Conservation (phyloP, 345 rosid species). For the Hirschfeldia incana region DNA sequence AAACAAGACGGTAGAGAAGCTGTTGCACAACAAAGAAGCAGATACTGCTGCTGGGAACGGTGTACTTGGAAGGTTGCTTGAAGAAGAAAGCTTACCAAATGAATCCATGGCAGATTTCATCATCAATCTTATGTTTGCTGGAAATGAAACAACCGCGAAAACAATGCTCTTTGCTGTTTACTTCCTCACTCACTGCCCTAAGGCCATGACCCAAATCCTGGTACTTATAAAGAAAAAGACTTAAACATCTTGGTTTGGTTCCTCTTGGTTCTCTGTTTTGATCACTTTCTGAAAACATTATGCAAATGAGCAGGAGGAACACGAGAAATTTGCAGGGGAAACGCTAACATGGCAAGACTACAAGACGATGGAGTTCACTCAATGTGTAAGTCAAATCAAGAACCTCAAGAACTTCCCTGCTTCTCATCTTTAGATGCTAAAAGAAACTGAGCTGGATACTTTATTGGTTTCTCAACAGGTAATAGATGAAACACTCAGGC, state of each 20-base stretch:
- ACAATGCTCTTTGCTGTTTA: conserved; percentile 81
- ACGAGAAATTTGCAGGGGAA: conserved; percentile 43
- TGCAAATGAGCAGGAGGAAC: conserved; percentile 64
- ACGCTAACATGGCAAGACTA: conserved; percentile 76
- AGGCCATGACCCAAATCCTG: conserved; percentile 59
- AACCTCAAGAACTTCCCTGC: not conserved
- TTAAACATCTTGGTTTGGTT: not conserved
- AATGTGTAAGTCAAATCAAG: conserved; percentile 56
- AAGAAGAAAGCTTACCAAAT: conserved; percentile 68
- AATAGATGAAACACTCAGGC: conserved; percentile 81
- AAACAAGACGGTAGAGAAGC: conserved; percentile 46
- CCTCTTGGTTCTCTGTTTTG: conserved; percentile 1
- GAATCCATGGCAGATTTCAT: conserved; percentile 74
- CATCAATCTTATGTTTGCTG: conserved; percentile 83
- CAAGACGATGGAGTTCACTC: conserved; percentile 82
- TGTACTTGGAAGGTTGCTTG: conserved; percentile 64
- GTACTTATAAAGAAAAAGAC: conserved; percentile 14
- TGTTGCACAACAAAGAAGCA: conserved; percentile 31
- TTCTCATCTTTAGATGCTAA: not conserved
- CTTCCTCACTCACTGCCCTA: conserved; percentile 72
- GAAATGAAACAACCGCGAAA: conserved; percentile 86
- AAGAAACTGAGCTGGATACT: not conserved
- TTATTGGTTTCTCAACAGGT: conserved; percentile 46
- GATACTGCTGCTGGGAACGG: conserved; percentile 46
- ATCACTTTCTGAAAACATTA: not conserved